phyloP scores from a whole-genome alignment of 2,329 filamentous ascomycete genomes.

The Fusarium dimerum region DNA sequence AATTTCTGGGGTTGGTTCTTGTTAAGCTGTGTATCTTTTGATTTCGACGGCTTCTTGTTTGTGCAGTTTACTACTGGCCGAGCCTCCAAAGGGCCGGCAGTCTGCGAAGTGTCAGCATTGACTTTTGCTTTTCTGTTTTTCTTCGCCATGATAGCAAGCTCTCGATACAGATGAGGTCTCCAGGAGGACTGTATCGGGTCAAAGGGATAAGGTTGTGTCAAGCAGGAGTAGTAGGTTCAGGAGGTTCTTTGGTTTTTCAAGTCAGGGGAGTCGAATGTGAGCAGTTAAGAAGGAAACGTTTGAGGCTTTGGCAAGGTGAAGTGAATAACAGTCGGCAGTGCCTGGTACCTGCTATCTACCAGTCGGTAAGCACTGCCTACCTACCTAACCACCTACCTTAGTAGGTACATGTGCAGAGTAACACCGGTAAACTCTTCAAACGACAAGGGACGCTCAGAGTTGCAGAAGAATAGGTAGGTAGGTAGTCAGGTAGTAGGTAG shows the following conservation, averaged over 20 bases:
- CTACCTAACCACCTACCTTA: too few relatives aligned
- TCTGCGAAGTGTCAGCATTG: not conserved
- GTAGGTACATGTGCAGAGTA: too few relatives aligned
- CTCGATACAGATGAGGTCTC: too few relatives aligned
- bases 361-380: too few relatives aligned
- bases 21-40: not conserved
- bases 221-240: not conserved
- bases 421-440: too few relatives aligned
- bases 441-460: too few relatives aligned
- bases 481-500: too few relatives aligned
- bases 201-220: not conserved
- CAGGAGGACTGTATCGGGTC: not conserved
- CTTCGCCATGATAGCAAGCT: not conserved
- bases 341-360: too few relatives aligned
- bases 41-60: not conserved
- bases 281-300: not conserved
- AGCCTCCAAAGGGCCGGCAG: not conserved
- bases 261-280: not conserved
- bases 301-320: too few relatives aligned
- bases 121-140: not conserved
- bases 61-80: not conserved
- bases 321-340: too few relatives aligned
- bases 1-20: not conserved
- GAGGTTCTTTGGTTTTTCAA: not conserved
- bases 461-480: too few relatives aligned